Evolutionary conservation across 2,329 filamentous ascomycete genomes (phyloP), one percentile per base, ranked within the genome.

Genomic region (Calonectria ilicicola): DNA sequence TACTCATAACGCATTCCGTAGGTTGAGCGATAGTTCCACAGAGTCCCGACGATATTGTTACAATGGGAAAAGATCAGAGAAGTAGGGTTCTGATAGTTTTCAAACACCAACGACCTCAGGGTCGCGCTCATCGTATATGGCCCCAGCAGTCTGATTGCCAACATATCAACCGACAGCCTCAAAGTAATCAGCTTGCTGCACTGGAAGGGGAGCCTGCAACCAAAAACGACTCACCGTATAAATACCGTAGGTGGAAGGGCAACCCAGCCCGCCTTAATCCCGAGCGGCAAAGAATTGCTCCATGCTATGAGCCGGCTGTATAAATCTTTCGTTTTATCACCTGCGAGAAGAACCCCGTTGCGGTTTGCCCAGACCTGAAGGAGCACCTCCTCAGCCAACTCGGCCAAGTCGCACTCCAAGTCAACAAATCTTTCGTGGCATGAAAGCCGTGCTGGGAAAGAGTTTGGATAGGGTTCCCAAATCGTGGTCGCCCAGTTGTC

Each of bases 11-110:
- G 75, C 66, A 77, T 70, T 32, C 76, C 76, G 42, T 77, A 75
- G 1, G 67, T 75, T n/a, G 75, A 72, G 44, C 80, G 79, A 21
- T 79, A 81, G 64, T 77, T 78, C 65, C 73, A 76, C n/a, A 80
- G 47, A 6, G 68, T 40, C 23, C 62, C 65, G 12, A 78, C 69
- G 27, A 80, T 47, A 23, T 74, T 67, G 64, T 64, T 67, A 27
- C 71, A 70, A 42, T 79, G 75, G 19, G 49, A 14, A 32, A 75
- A 63, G 21, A 44, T 62, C 3, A 72, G 60, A 1, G 58, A 26
- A 5, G 23, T 14, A 14, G 67, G 71, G 0, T 60, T 27, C 21
- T 64, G 67, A 10, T 17, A 5, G 17, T 44, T 51, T 7, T 64
- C 56, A 32, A 74, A 72, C 2, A 65, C 35, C 4, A 72, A 26